Conservation (phyloP, 2,329 filamentous ascomycete species). For the Arthroderma uncinatum region DNA sequence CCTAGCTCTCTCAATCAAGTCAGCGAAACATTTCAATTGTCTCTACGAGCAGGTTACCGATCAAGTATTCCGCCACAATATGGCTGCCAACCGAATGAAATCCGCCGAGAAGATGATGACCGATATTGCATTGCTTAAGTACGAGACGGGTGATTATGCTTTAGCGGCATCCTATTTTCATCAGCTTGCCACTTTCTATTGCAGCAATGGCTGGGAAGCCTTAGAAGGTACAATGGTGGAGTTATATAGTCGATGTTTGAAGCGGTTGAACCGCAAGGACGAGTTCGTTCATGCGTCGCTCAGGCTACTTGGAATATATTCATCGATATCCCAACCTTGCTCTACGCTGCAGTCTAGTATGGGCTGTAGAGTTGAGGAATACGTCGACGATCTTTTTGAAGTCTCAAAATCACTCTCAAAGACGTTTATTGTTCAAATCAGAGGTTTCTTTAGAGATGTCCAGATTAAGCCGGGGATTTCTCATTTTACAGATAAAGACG, state of each 20-base stretch:
- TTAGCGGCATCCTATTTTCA: slow-evolving; percentile 68
- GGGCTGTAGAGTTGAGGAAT: slow-evolving; percentile 20
- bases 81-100: slow-evolving; percentile 64
- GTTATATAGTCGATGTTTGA: slow-evolving; percentile 74
- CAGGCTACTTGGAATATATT: slow-evolving; percentile 45
- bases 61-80: slow-evolving; percentile 70
- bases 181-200: slow-evolving; percentile 66
- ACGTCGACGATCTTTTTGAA: slow-evolving; percentile 36
- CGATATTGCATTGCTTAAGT: slow-evolving; percentile 78
- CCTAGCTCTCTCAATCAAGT: slow-evolving; percentile 51
- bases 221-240: slow-evolving; percentile 74
- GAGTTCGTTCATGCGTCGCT: slow-evolving; percentile 69
- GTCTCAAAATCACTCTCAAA: slow-evolving; percentile 43
- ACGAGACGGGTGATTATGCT: slow-evolving; percentile 59
- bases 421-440: slow-evolving; percentile 57
- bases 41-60: slow-evolving; percentile 71
- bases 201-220: slow-evolving; percentile 63
- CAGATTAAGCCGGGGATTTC: slow-evolving; percentile 55
- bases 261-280: slow-evolving; percentile 61
- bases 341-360: slow-evolving; percentile 7
- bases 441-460: slow-evolving; percentile 62
- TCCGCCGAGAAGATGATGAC: slow-evolving; percentile 67
- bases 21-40: slow-evolving; percentile 52
- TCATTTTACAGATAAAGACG: slow-evolving; percentile 62
- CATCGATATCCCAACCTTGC: slow-evolving; percentile 25